These are phyloP conservation scores for Sicyos edulis DNA, from an alignment of 306 rosid genomes.

Conservation along the genomic window DNA sequence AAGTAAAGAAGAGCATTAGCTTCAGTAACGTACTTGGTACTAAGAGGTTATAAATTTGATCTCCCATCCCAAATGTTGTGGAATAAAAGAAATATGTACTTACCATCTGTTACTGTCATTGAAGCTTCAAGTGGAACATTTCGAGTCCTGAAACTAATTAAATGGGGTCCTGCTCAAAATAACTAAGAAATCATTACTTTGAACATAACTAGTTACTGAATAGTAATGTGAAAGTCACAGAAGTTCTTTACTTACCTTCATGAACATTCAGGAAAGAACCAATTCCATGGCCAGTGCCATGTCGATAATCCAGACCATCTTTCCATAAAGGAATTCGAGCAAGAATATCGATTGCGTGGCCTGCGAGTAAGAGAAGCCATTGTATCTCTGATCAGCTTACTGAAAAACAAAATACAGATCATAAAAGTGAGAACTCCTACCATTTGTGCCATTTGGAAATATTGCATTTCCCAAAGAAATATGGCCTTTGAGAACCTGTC, in stretches of 20 bases:
- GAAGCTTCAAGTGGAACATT: conserved; percentile 83
- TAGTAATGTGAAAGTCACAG: conserved; percentile 12
- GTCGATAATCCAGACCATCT: conserved; percentile 93
- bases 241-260: conserved; percentile 52
- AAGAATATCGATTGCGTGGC: conserved; percentile 80
- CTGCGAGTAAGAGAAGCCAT: conserved; percentile 29
- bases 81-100: too few relatives aligned
- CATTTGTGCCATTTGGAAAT: conserved; percentile 94
- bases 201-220: conserved; percentile 6
- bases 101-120: conserved; percentile 97
- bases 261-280: conserved; percentile 97
- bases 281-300: conserved; percentile 98
- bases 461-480: conserved; percentile 80
- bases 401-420: conserved; percentile 1
- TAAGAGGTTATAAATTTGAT: too few relatives aligned
- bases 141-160: conserved; percentile 89
- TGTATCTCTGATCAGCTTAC: not conserved
- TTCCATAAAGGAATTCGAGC: conserved; percentile 95
- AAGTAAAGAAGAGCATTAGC: too few relatives aligned
- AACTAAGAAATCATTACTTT: too few relatives aligned
- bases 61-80: too few relatives aligned
- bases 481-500: conserved; percentile 94
- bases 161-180: conserved; percentile 71
- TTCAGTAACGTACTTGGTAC: too few relatives aligned
- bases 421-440: conserved; percentile 30